Evolutionary conservation across 2,329 filamentous ascomycete species (phyloP).

Genomic region (Cladosporium cucumerinum): DNA sequence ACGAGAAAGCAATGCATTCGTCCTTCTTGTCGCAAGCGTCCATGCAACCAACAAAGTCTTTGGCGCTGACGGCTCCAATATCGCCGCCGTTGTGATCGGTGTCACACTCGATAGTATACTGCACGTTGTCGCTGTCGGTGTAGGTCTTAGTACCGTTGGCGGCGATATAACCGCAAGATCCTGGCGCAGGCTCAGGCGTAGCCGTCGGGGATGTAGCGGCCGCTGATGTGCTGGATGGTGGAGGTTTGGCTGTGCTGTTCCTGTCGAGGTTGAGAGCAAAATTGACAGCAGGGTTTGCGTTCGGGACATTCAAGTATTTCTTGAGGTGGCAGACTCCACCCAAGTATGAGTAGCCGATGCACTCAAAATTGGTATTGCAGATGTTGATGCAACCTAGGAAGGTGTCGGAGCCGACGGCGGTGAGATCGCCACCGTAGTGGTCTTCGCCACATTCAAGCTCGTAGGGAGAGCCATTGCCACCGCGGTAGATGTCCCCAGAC

Average conservation of each 20-base stretch:
- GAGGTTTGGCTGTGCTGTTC: not conserved
- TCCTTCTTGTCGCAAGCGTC: constrained; percentile 23
- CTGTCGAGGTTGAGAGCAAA: constrained; percentile 6
- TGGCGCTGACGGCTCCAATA: constrained; percentile 16
- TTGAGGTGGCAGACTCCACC: constrained; percentile 22
- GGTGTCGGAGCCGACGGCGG: not conserved
- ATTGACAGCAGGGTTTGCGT: not conserved
- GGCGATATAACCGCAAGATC: constrained; percentile 10
- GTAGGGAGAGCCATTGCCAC: not conserved
- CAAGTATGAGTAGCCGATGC: constrained; percentile 20
- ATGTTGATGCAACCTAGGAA: constrained; percentile 14
- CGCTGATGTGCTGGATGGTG: not conserved
- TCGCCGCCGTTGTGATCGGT: constrained; percentile 26
- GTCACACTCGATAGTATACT: constrained; percentile 22
- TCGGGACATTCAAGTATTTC: not conserved
- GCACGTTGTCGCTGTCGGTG: constrained; percentile 2
- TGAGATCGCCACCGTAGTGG: constrained; percentile 16
- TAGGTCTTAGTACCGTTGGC: not conserved
- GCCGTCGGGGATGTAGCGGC: not conserved
- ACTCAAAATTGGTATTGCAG: constrained; percentile 19
- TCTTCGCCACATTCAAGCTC: constrained; percentile 3
- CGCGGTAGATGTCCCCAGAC: not conserved
- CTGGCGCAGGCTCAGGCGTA: not conserved
- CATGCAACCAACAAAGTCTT: constrained; percentile 26
- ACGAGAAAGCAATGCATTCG: constrained; percentile 24